These are phyloP conservation scores for Caloboletus firmus DNA, from an alignment of 1,284 basidiomycete genomes.

Conservation along the genomic window DNA sequence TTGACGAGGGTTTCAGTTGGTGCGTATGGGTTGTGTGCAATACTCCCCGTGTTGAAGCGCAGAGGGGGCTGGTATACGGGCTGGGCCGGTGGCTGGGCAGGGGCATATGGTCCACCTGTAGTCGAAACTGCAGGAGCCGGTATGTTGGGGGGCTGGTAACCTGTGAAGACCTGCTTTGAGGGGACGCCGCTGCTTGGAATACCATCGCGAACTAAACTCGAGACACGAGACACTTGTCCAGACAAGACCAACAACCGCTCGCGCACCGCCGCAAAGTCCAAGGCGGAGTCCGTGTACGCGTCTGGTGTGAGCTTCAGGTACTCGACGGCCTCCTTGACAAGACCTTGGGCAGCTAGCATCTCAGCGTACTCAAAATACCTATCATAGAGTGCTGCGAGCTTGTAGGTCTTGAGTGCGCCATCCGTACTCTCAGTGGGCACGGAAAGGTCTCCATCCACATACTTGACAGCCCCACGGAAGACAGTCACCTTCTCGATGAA, in stretches of 20 bases:
- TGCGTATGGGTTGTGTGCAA: conserved; percentile 39
- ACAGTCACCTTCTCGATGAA: conserved; percentile 97
- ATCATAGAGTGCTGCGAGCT: conserved; percentile 86
- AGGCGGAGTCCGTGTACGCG: conserved; percentile 69
- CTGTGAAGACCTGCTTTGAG: conserved; percentile 9
- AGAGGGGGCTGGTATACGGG: conserved; percentile 1
- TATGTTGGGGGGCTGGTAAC: conserved; percentile 8
- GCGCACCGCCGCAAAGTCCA: conserved; percentile 63
- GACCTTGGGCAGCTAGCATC: conserved; percentile 86
- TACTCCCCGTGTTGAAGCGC: conserved; percentile 28
- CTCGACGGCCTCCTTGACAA: conserved; percentile 78
- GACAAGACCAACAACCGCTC: conserved; percentile 60
- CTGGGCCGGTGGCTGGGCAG: conserved; percentile 7
- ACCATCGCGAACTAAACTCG: conserved; percentile 23
- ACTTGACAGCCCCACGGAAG: conserved; percentile 88
- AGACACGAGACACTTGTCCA: conserved; percentile 24
- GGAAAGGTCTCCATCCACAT: conserved; percentile 78
- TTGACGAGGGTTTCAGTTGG: conserved; percentile 12
- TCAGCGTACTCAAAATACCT: conserved; percentile 96
- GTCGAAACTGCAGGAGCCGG: conserved; percentile 14
- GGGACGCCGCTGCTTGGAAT: conserved; percentile 25
- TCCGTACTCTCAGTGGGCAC: conserved; percentile 35
- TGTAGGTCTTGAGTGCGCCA: conserved; percentile 69
- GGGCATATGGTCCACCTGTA: conserved; percentile 14
- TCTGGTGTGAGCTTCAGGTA: conserved; percentile 82